These are phyloP conservation scores for Amanita rubescens DNA, from an alignment of 768 basidiomycete genomes.

Conservation along the genomic window DNA sequence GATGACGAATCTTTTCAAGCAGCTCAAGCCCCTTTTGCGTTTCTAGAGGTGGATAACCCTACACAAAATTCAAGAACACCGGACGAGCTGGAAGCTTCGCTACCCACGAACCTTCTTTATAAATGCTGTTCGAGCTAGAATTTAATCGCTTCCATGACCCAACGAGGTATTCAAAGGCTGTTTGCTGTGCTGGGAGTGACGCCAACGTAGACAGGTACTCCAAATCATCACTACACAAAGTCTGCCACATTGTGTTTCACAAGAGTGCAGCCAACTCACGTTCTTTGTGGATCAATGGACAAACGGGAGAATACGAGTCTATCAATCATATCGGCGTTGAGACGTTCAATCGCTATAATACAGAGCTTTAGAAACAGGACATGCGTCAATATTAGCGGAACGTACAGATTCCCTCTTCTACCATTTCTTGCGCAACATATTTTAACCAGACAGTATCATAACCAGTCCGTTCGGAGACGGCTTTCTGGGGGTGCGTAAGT, in stretches of 20 bases:
- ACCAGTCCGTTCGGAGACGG: conserved; percentile 42
- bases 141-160: conserved; percentile 91
- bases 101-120: conserved; percentile 52
- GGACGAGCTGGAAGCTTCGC: background rate
- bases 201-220: conserved; percentile 69
- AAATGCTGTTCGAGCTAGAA: conserved; percentile 38
- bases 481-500: conserved; percentile 12
- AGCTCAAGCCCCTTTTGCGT: conserved; percentile 50
- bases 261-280: conserved; percentile 34
- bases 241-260: conserved; percentile 4
- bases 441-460: conserved; percentile 84
- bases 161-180: conserved; percentile 83
- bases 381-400: conserved; percentile 5
- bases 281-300: conserved; percentile 63
- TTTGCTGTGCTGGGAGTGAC: conserved; percentile 69
- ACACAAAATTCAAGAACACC: background rate
- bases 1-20: conserved; percentile 73
- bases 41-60: conserved; percentile 59
- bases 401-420: conserved; percentile 48
- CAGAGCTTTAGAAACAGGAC: conserved; percentile 7
- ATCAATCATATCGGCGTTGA: conserved; percentile 60
- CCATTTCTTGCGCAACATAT: conserved; percentile 58
- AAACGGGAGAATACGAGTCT: conserved; percentile 78
- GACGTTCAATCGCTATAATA: conserved; percentile 29
- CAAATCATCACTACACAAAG: conserved; percentile 52